Percentiles rank a stretch among this genome's conserved stretches.
Conservation (phyloP, 179 eudicot genomes). For the Silene noctiflora region DNA sequence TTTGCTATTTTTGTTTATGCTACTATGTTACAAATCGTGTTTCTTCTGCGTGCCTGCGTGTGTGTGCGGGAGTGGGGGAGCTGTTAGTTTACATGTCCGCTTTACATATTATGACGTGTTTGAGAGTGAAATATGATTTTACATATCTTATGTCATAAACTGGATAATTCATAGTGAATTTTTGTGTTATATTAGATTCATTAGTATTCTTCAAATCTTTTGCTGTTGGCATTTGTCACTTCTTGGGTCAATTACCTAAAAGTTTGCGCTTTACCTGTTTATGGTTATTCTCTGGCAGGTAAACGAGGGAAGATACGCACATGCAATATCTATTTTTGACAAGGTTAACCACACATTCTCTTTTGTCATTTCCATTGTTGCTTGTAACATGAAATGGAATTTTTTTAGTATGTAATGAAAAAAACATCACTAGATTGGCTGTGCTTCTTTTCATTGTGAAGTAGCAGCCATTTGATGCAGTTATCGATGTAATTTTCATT, state of each 20-base stretch:
- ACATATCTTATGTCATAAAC: no score
- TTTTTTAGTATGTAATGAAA: no score
- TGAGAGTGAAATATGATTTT: no score
- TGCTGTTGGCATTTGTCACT: neutral
- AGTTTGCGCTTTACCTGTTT: neutral
- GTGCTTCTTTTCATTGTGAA: neutral
- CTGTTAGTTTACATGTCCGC: no score
- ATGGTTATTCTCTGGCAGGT: constrained; percentile 50
- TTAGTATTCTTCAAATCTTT: constrained; percentile 8
- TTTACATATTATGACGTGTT: no score
- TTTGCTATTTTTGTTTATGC: no score
- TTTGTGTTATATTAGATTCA: no score
- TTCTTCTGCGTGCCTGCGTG: no score
- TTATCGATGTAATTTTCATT: neutral
- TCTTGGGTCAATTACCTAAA: neutral
- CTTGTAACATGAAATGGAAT: neutral
- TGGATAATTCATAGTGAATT: no score
- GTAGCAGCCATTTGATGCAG: neutral
- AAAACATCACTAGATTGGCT: neutral
- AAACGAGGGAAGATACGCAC: constrained; percentile 83
- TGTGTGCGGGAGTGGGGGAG: no score
- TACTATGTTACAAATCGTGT: no score
- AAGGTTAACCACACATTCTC: constrained; percentile 49
- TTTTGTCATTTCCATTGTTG: constrained; percentile 5
- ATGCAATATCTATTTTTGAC: constrained; percentile 80